Percentiles rank a stretch among this genome's conserved stretches.
These are phyloP conservation scores for Mortierella sp. DNA, from an alignment of 371 early-diverging fungal species.

Conservation along the genomic window DNA sequence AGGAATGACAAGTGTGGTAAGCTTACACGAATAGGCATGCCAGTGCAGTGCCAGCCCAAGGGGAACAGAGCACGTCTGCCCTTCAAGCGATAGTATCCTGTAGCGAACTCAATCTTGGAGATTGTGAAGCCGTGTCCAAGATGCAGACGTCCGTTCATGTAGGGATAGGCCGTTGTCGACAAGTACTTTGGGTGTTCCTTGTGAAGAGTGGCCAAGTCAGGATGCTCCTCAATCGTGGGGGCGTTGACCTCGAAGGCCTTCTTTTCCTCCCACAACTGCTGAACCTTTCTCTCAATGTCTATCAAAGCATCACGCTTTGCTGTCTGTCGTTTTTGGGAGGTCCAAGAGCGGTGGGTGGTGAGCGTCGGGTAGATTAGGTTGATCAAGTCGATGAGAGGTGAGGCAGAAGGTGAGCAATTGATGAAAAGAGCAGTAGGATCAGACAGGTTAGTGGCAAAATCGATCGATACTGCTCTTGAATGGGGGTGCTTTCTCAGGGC, in stretches of 20 bases:
- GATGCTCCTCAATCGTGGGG: conserved; percentile 74
- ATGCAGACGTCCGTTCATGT: conserved; percentile 99
- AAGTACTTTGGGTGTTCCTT: conserved; percentile 90
- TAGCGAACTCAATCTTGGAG: conserved; percentile 97
- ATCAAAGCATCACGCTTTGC: conserved; percentile 88
- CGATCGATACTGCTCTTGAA: not conserved
- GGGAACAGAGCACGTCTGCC: conserved; percentile 98
- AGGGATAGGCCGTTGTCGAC: conserved; percentile 99
- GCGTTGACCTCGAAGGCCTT: conserved; percentile 90
- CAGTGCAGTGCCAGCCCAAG: conserved; percentile 99
- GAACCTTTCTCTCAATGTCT: conserved; percentile 81
- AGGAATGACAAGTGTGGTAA: not conserved
- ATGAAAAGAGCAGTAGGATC: not conserved
- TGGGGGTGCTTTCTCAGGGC: too few relatives aligned
- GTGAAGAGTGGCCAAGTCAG: conserved; percentile 63
- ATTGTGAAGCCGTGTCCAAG: conserved; percentile 99
- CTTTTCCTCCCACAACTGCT: conserved; percentile 82
- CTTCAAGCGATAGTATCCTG: conserved; percentile 93
- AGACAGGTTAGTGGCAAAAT: not conserved
- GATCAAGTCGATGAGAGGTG: not conserved
- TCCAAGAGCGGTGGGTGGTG: not conserved
- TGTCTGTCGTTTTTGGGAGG: conserved; percentile 56
- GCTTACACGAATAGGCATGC: conserved; percentile 99
- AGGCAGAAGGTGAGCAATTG: not conserved
- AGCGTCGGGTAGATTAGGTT: not conserved